Evolutionary conservation across 2,329 filamentous ascomycete genomes (phyloP), one percentile per base, ranked within the genome.

Genomic region (Fusarium protoensiforme): DNA sequence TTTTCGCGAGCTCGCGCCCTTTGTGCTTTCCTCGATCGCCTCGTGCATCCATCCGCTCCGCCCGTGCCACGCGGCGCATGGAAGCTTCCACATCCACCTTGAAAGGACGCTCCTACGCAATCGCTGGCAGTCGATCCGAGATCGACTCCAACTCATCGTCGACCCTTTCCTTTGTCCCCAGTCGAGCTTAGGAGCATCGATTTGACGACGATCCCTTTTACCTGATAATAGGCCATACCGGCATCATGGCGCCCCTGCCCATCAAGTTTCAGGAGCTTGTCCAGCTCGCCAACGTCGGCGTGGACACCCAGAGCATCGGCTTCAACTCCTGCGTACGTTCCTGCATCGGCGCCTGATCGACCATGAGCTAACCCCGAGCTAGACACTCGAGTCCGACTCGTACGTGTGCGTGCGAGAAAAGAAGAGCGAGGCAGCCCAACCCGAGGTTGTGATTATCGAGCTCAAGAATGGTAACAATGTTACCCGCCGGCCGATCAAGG

Each of bases 331-430:
- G 92, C 87, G 92, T 94, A 88, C 86, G 92, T 81, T 22, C 61
- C 38, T n/a, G 65, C 60, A 61, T 65, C 63, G 64, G 65, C 65
- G 58, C 69, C 57, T 64, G 64, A 60, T 56, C 22, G 51, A 68
- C 7, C 56, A 9, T 18, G 64, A 68, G 67, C 77, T 80, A 71
- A 80, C 75, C 33, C 14, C 11, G 27, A 43, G 43, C 31, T 77
- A 98, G 95, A 99, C 96, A 84, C 90, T 99, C 86, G 96, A 99
- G 89, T 99, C 96, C 82, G 96, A 99, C 85, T 90, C 93, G 82
- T 99, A 92, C 85, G 94, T 99, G 80, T 99, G 96, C 85, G 93
- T 99, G 81, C 93, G 96, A 84, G 96, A 98, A 86, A 96, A 97
- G 87, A 93, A 95, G 84, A 92, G 90, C 82, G 93, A 95, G 79